phyloP scores from a whole-genome alignment of 2,329 filamentous ascomycete species.

The Hyphodiscus sp. region DNA sequence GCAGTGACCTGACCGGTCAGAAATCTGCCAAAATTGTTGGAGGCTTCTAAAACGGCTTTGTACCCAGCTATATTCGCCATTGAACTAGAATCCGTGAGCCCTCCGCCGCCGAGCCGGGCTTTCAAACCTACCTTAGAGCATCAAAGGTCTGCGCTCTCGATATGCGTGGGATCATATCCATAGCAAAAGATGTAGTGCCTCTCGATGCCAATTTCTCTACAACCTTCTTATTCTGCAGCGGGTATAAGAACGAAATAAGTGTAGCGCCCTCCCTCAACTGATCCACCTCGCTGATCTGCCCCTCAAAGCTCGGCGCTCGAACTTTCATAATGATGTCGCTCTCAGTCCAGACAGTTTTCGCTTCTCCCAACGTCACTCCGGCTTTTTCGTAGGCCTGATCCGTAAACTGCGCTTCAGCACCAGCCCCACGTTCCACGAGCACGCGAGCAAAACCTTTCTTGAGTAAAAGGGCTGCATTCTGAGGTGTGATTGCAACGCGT shows the following conservation, averaged over 20 bases:
- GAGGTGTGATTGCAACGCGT: conserved; percentile 77
- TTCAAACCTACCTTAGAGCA: conserved; percentile 47
- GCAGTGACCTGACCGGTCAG: conserved; percentile 86
- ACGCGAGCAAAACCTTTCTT: conserved; percentile 80
- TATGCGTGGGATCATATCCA: conserved; percentile 90
- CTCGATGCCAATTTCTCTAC: conserved; percentile 66
- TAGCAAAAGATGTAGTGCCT: conserved; percentile 73
- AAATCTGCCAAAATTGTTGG: conserved; percentile 83
- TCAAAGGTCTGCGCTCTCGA: conserved; percentile 85
- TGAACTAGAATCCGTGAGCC: conserved; percentile 46
- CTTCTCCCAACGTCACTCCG: conserved; percentile 70
- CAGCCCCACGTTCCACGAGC: conserved; percentile 75
- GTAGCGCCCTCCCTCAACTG: conserved; percentile 63
- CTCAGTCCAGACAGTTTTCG: conserved; percentile 61
- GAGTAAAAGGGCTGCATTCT: conserved; percentile 73
- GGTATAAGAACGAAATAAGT: conserved; percentile 77
- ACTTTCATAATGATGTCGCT: conserved; percentile 82
- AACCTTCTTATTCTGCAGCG: conserved; percentile 68
- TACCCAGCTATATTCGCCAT: conserved; percentile 96
- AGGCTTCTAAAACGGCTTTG: conserved; percentile 84
- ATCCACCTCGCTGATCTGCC: conserved; percentile 57
- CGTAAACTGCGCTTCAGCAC: conserved; percentile 66
- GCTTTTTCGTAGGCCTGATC: conserved; percentile 72
- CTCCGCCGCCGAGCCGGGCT: not conserved
- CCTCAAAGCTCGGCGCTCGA: conserved; percentile 59